phyloP scores from a whole-genome alignment of 164 flowering plant species.

The Tetracentron sinense region DNA sequence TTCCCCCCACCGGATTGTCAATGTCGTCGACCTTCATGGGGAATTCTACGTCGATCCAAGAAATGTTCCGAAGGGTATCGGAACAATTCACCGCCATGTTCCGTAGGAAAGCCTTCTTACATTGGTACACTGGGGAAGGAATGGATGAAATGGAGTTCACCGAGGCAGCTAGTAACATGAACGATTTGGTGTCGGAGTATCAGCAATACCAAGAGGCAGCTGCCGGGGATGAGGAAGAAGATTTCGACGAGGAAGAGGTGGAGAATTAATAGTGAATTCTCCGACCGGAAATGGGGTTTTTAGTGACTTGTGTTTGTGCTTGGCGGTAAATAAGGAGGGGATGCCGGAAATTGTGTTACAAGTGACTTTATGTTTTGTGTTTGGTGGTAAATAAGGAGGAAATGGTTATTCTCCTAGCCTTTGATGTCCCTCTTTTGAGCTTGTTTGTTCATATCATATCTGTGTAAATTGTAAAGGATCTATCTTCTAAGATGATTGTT shows the following conservation, averaged over 20 bases:
- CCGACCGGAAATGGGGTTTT: too few species aligned
- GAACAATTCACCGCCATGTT: constrained; percentile 78
- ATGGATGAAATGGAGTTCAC: constrained; percentile 83
- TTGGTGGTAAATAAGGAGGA: too few species aligned
- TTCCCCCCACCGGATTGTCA: constrained; percentile 54
- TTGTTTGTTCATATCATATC: too few species aligned
- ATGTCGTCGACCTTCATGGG: constrained; percentile 71
- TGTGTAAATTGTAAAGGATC: too few species aligned
- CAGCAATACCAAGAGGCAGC: constrained; percentile 73
- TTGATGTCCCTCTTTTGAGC: too few species aligned
- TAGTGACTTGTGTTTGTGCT: too few species aligned
- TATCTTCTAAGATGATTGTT: too few species aligned
- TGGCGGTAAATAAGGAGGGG: not conserved
- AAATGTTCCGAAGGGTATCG: constrained; percentile 58
- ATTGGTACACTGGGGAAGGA: constrained; percentile 74
- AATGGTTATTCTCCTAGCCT: too few species aligned
- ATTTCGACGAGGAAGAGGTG: constrained; percentile 33
- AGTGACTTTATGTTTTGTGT: too few species aligned
- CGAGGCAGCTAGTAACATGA: constrained; percentile 75
- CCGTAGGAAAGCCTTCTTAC: constrained; percentile 63
- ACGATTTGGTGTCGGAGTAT: constrained; percentile 67
- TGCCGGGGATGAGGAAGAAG: constrained; percentile 36
- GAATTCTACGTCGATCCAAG: constrained; percentile 64
- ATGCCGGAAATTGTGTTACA: too few species aligned
- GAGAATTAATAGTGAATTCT: constrained; percentile 1